These are phyloP conservation scores for Leptomonas seymouri DNA, from an alignment of 208 protist species.

Conservation along the genomic window DNA sequence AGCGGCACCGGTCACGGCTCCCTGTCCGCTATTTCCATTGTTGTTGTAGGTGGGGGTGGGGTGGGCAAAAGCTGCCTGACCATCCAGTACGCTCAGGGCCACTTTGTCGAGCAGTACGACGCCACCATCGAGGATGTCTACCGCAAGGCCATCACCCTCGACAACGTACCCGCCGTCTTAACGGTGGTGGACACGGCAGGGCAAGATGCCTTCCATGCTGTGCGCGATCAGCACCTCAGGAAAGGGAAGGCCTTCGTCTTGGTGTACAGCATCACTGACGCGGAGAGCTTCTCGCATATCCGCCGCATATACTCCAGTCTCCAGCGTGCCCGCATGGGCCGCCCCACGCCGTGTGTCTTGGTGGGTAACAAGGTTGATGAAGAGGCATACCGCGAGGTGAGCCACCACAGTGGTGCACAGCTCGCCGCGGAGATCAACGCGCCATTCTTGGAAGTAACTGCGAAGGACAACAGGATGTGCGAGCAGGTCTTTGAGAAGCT, in stretches of 20 bases:
- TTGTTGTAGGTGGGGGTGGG: slow-evolving; percentile 55
- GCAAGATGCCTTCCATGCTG: slow-evolving; percentile 89
- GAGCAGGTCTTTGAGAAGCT: slow-evolving; percentile 55
- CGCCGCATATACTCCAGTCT: slow-evolving; percentile 43
- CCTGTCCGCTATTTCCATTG: slow-evolving; percentile 53
- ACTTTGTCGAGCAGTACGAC: slow-evolving; percentile 74
- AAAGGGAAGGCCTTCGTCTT: slow-evolving; percentile 62
- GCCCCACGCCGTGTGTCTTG: slow-evolving; percentile 43
- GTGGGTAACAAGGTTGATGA: slow-evolving; percentile 75
- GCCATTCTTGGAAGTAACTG: slow-evolving; percentile 73
- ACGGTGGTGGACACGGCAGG: slow-evolving; percentile 94
- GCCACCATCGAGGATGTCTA: slow-evolving; percentile 88
- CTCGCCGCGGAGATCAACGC: slow-evolving; percentile 42
- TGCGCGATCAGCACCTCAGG: slow-evolving; percentile 62
- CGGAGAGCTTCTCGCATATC: slow-evolving; percentile 67
- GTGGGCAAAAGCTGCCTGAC: slow-evolving; percentile 80
- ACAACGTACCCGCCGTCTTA: slow-evolving; percentile 78
- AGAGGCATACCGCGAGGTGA: slow-evolving; percentile 42
- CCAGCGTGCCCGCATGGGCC: slow-evolving; percentile 17
- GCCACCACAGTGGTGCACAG: slow-evolving; percentile 38
- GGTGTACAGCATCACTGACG: slow-evolving; percentile 79
- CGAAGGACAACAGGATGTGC: slow-evolving; percentile 52
- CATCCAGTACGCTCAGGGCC: slow-evolving; percentile 73
- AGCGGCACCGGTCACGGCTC: no score
- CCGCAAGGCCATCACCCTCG: slow-evolving; percentile 68